Evolutionary conservation across 192 early-diverging fungal species (phyloP), one percentile per base, ranked within the genome.

Genomic region (Rhizophagus sp.): DNA sequence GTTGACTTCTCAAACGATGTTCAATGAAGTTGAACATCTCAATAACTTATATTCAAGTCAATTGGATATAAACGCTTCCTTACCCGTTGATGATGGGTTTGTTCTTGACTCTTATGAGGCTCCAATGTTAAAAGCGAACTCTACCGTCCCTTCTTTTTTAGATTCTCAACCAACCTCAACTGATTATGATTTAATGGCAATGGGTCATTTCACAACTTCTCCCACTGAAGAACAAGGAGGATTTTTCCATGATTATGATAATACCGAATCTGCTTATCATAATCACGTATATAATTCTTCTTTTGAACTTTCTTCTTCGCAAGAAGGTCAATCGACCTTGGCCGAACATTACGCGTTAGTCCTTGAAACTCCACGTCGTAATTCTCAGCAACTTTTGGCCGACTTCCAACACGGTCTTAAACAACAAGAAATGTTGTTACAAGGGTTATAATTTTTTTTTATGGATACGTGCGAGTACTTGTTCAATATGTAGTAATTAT

Each of bases 31-130:
- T 41, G 75, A 76, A 27, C 76, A 78, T 27, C 61, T 78, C 0
- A 78, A 78, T 50, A 41, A 68, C 7, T 62, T 78, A 62, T 78
- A 78, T 39, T 50, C 44, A 50, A 76, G 24, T 63, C 62, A 67
- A 67, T 27, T 78, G 63, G 76, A 78, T 68, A 62, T 78, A 7
- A 78, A 68, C 22, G 76, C 76, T 67, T 49, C 39, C 27, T 33
- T 78, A 36, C 76, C 76, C 19, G 76, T 78, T 49, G 76, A 78
- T 57, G 76, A 78, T 33, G 76, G 76, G 6, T 78, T 78, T 33
- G 64, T 78, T 68, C 76, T 78, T 68, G 76, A 78, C 27, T 78
- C 76, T 1, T 62, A 78, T 69, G 76, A 78, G 33, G 24, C 44
- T 25, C 34, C 76, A 11, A 52, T 66, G n/a, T 24, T 50, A 13